phyloP scores from a whole-genome alignment of 2,329 filamentous ascomycete species.

The Fusarium beomiforme region DNA sequence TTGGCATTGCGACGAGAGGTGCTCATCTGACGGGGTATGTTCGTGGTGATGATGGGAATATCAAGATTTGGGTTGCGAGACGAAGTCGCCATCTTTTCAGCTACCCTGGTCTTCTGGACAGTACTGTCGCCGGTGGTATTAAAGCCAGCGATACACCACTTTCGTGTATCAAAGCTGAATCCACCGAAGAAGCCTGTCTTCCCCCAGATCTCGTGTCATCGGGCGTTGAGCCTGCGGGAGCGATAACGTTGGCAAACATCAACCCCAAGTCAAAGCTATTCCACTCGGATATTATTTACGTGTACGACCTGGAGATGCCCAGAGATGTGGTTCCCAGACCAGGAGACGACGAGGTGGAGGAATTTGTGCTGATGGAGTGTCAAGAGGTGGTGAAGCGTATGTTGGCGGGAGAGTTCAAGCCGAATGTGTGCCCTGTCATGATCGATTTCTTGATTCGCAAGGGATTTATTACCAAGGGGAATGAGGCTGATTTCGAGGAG shows the following conservation, averaged over 20 bases:
- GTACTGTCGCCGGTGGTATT: constrained; percentile 82
- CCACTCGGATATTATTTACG: constrained; percentile 63
- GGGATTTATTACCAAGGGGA: constrained; percentile 76
- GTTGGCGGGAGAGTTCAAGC: constrained; percentile 79
- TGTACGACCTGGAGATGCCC: constrained; percentile 79
- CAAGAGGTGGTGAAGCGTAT: constrained; percentile 69
- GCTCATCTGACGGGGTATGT: constrained; percentile 73
- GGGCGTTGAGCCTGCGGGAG: constrained; percentile 43
- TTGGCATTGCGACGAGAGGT: constrained; percentile 74
- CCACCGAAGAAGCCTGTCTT: constrained; percentile 73
- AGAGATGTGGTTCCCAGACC: constrained; percentile 69
- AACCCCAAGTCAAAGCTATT: constrained; percentile 42
- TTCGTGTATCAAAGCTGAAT: constrained; percentile 76
- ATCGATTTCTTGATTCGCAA: constrained; percentile 86
- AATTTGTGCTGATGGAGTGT: constrained; percentile 75
- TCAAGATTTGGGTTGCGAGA: constrained; percentile 78
- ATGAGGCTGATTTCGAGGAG: constrained; percentile 77
- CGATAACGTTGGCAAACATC: constrained; percentile 49
- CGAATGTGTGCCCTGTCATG: constrained; percentile 81
- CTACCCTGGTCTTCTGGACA: constrained; percentile 80
- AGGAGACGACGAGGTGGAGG: constrained; percentile 80
- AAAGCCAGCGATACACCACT: constrained; percentile 72
- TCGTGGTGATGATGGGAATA: constrained; percentile 47
- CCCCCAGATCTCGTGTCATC: constrained; percentile 41
- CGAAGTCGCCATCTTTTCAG: constrained; percentile 74